phyloP scores from a whole-genome alignment of 495 filamentous ascomycete genomes.

The Cercophora scortea region DNA sequence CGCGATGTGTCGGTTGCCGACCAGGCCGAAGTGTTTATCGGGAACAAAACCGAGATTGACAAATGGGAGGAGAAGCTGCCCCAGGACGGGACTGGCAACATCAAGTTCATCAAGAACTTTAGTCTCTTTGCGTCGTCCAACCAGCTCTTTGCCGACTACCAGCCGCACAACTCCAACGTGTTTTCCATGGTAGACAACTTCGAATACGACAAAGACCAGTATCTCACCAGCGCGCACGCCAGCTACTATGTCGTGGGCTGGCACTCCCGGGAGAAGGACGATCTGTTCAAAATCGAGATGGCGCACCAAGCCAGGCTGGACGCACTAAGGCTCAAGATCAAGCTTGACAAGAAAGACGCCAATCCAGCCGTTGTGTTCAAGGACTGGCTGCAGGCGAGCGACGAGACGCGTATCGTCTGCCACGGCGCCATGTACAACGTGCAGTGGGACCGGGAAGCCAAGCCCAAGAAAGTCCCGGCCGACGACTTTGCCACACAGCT shows the following conservation, averaged over 20 bases:
- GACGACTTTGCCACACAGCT: conserved; percentile 2
- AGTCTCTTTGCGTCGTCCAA: conserved; percentile 33
- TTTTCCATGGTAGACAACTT: conserved; percentile 45
- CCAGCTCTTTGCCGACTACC: conserved; percentile 44
- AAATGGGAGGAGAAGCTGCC: conserved; percentile 8
- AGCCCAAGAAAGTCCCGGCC: conserved; percentile 24
- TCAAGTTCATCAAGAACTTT: conserved; percentile 8
- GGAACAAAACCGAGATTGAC: conserved; percentile 16
- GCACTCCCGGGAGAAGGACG: conserved; percentile 27
- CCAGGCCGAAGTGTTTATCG: conserved; percentile 44
- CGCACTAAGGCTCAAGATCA: no score
- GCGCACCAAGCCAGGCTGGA: no score
- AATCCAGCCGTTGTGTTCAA: no score
- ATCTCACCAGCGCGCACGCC: conserved; percentile 24
- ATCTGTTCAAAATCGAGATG: conserved; percentile 6
- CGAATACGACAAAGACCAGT: conserved; percentile 16
- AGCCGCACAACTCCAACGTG: conserved; percentile 41
- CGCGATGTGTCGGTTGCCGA: neutral
- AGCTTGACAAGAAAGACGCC: neutral
- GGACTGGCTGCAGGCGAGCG: neutral
- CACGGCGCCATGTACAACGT: no score
- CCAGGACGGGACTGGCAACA: no score
- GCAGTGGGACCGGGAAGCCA: conserved; percentile 4
- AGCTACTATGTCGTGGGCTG: conserved; percentile 47
- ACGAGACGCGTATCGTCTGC: neutral